Evolutionary conservation across 2,329 filamentous ascomycete genomes (phyloP).

Genomic region (Neobulgaria alba): DNA sequence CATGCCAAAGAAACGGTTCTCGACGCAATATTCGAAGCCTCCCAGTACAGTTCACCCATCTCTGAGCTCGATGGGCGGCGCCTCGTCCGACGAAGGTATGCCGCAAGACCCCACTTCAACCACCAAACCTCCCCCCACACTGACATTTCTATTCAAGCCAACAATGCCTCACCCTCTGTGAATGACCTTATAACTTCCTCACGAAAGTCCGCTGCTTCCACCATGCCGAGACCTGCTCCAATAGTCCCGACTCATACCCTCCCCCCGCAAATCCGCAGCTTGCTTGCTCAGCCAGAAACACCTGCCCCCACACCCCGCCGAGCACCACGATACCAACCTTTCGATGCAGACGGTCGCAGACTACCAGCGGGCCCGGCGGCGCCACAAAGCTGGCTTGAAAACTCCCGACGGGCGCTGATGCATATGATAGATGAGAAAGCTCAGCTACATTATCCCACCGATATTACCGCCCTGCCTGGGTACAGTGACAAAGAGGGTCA

Average conservation of each 20-base stretch:
- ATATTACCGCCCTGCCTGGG: slow-evolving; percentile 32
- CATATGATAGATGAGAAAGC: slow-evolving; percentile 7
- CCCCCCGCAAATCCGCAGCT: slow-evolving; percentile 48
- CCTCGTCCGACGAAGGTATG: slow-evolving; percentile 16
- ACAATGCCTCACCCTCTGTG: slow-evolving; percentile 36
- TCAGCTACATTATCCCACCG: slow-evolving; percentile 24
- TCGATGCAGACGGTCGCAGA: slow-evolving; percentile 41
- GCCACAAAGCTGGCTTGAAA: slow-evolving; percentile 47
- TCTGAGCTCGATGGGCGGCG: slow-evolving; percentile 32
- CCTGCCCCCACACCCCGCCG: slow-evolving; percentile 41
- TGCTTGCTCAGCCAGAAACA: slow-evolving; percentile 51
- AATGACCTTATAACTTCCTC: slow-evolving; percentile 52
- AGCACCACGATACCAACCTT: slow-evolving; percentile 29
- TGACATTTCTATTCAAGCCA: slow-evolving; percentile 14
- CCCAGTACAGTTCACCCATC: slow-evolving; percentile 45
- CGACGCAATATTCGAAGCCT: slow-evolving; percentile 48
- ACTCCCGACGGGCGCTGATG: slow-evolving; percentile 25
- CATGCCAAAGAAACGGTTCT: slow-evolving; percentile 58
- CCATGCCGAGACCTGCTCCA: slow-evolving; percentile 11
- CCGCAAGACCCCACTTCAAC: slow-evolving; percentile 5
- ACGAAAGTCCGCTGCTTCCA: slow-evolving; percentile 35
- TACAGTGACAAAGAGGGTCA: slow-evolving; percentile 19
- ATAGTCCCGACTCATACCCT: slow-evolving; percentile 38
- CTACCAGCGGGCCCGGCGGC: slow-evolving; percentile 50
- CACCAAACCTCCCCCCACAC: slow-evolving; percentile 1